A percentile compares a stretch with the other conserved stretches of the same genome.
These are phyloP conservation scores for Epichloe uncinata DNA, from an alignment of 2,329 filamentous ascomycete genomes.

Conservation along the genomic window DNA sequence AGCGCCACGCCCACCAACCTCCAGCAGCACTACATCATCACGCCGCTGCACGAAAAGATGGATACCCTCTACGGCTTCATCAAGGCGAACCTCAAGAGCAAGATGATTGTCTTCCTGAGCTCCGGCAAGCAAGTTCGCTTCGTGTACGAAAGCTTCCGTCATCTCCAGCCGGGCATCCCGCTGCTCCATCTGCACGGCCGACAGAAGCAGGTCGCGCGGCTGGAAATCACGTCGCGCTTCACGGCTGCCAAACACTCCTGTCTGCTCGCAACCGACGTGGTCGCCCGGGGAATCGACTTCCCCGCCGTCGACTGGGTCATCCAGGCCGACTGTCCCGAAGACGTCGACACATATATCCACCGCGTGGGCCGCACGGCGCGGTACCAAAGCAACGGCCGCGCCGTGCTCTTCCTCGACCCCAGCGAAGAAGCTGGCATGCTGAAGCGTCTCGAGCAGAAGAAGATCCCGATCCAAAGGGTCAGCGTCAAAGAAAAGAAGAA, in stretches of 20 bases:
- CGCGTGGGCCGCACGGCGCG: constrained; percentile 89
- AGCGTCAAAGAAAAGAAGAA: constrained; percentile 85
- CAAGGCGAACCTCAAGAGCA: constrained; percentile 77
- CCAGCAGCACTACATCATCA: constrained; percentile 84
- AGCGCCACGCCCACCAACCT: constrained; percentile 71
- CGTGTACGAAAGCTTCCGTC: constrained; percentile 83
- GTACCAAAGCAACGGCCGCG: constrained; percentile 75
- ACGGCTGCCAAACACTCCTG: constrained; percentile 70
- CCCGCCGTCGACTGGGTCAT: constrained; percentile 97
- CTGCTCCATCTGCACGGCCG: constrained; percentile 86
- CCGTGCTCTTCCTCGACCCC: constrained; percentile 83
- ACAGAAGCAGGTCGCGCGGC: constrained; percentile 78
- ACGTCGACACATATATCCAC: constrained; percentile 96
- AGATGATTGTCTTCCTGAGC: constrained; percentile 90
- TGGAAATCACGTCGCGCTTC: constrained; percentile 81
- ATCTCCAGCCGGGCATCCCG: constrained; percentile 87
- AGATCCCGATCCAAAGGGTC: constrained; percentile 76
- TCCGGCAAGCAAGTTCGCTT: constrained; percentile 95
- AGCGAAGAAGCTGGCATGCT: constrained; percentile 91
- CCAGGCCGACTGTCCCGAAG: constrained; percentile 94
- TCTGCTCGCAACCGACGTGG: constrained; percentile 90
- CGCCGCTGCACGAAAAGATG: constrained; percentile 75
- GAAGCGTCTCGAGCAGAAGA: constrained; percentile 71
- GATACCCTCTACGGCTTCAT: constrained; percentile 91
- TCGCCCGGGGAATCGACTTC: constrained; percentile 88